Evolutionary conservation across 768 basidiomycete genomes (phyloP).

Genomic region (Lactifluus hygrophoroides): DNA sequence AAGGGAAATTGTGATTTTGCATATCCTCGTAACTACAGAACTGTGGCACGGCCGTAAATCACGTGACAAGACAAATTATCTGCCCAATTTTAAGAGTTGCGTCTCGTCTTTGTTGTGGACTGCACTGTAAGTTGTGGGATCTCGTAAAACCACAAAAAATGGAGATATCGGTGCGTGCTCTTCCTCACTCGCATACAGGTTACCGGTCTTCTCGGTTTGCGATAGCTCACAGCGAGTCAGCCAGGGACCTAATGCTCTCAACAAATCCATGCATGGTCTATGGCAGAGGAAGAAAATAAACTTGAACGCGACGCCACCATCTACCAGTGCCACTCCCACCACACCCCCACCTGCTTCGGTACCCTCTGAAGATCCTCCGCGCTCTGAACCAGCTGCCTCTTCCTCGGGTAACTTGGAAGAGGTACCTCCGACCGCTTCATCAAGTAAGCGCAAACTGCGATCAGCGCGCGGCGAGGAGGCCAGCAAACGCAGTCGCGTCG

Average conservation of each 20-base stretch:
- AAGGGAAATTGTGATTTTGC: too few species aligned
- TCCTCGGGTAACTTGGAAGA: constrained; percentile 5
- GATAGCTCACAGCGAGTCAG: constrained; percentile 31
- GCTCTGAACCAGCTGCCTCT: constrained; percentile 1
- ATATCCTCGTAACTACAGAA: too few species aligned
- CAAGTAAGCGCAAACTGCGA: constrained; percentile 57
- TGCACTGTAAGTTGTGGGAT: too few species aligned
- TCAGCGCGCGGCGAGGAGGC: constrained; percentile 45
- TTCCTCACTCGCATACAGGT: neutral
- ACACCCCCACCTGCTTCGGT: constrained; percentile 8
- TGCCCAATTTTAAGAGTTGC: too few species aligned
- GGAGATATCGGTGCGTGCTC: constrained; percentile 10
- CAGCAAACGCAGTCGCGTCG: constrained; percentile 43
- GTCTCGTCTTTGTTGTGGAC: too few species aligned
- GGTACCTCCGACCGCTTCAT: constrained; percentile 21
- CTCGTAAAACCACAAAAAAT: neutral
- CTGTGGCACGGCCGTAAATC: too few species aligned
- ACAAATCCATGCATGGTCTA: constrained; percentile 70
- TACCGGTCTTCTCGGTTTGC: too few species aligned
- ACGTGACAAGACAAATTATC: too few species aligned
- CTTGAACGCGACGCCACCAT: constrained; percentile 37
- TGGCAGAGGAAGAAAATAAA: constrained; percentile 75
- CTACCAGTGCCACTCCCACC: constrained; percentile 23
- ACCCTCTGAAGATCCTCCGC: constrained; percentile 7
- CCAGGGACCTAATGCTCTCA: constrained; percentile 67